Evolutionary conservation across 352 stramenopile species (phyloP).

Genomic region (Globisporangium barbulae): DNA sequence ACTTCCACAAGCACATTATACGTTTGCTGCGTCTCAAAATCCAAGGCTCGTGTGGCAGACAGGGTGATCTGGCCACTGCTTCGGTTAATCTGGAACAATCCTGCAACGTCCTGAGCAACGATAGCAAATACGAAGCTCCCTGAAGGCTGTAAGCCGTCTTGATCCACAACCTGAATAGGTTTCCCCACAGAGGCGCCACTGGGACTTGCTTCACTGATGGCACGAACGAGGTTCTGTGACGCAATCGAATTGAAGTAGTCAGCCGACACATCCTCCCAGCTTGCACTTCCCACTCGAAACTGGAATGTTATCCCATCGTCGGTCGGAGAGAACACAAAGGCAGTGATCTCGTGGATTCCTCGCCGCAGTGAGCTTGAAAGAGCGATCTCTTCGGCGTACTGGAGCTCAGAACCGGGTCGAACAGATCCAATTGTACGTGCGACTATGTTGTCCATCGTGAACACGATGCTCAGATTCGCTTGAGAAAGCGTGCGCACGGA

Average conservation of each 20-base stretch:
- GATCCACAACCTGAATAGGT: slow-evolving; percentile 9
- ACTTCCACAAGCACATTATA: slow-evolving; percentile 14
- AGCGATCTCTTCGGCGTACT: background rate
- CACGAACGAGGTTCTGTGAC: background rate
- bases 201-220: background rate
- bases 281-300: slow-evolving; percentile 2
- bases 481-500: slow-evolving; percentile 19
- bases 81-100: slow-evolving; percentile 7
- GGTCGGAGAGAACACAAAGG: slow-evolving; percentile 2
- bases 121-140: background rate
- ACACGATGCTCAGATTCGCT: slow-evolving; percentile 10
- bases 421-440: background rate
- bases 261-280: slow-evolving; percentile 5
- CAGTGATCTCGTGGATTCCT: slow-evolving; percentile 6
- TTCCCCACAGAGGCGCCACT: slow-evolving; percentile 2
- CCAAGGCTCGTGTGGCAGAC: background rate
- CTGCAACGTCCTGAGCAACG: background rate
- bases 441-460: slow-evolving; percentile 20
- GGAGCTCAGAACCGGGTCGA: background rate
- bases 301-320: slow-evolving; percentile 7
- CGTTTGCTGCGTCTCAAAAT: slow-evolving; percentile 5
- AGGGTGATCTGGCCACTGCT: slow-evolving; percentile 5
- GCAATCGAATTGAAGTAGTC: slow-evolving; percentile 4
- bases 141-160: background rate
- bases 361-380: background rate